A percentile compares a stretch with the other conserved stretches of the same genome.
These are phyloP conservation scores for Penicillium antarcticum DNA, from an alignment of 495 filamentous ascomycete species.

Conservation along the genomic window DNA sequence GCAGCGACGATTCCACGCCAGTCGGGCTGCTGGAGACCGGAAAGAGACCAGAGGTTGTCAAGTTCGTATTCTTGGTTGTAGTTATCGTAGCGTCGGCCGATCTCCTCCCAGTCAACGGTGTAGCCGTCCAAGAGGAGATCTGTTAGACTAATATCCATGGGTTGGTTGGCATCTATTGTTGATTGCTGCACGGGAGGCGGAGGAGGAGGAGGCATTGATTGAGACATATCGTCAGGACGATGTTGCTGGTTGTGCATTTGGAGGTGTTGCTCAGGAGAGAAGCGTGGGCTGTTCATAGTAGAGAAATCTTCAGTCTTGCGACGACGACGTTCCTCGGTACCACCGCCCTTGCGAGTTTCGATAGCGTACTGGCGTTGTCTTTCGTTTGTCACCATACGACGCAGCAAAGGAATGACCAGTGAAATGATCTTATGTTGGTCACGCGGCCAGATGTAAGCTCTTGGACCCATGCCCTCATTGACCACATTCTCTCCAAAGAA, in stretches of 20 bases:
- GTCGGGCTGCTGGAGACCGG: conserved; percentile 42
- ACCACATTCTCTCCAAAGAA: conserved; percentile 52
- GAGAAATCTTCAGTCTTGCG: conserved; percentile 42
- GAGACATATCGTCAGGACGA: conserved; percentile 22
- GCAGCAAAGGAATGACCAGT: conserved; percentile 54
- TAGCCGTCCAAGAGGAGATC: conserved; percentile 40
- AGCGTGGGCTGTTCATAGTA: conserved; percentile 24
- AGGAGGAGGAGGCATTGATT: conserved; percentile 23
- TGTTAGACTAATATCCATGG: conserved; percentile 29
- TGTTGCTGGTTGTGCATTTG: conserved; percentile 33
- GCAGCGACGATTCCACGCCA: conserved; percentile 46
- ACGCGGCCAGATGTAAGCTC: conserved; percentile 55
- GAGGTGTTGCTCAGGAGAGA: conserved; percentile 31
- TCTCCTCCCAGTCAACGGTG: conserved; percentile 35
- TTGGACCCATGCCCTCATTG: conserved; percentile 39
- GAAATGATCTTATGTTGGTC: conserved; percentile 54
- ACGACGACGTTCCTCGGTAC: conserved; percentile 38
- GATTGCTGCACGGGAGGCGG: conserved; percentile 15
- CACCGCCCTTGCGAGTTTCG: conserved; percentile 52
- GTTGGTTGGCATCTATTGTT: conserved; percentile 14
- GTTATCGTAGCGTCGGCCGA: conserved; percentile 33
- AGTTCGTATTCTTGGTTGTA: conserved; percentile 42
- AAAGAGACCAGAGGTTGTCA: conserved; percentile 42
- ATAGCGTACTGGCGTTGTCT: conserved; percentile 60
- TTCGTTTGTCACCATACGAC: conserved; percentile 65